phyloP scores from a whole-genome alignment of 805 yeast species.

The Lachancea waltii region DNA sequence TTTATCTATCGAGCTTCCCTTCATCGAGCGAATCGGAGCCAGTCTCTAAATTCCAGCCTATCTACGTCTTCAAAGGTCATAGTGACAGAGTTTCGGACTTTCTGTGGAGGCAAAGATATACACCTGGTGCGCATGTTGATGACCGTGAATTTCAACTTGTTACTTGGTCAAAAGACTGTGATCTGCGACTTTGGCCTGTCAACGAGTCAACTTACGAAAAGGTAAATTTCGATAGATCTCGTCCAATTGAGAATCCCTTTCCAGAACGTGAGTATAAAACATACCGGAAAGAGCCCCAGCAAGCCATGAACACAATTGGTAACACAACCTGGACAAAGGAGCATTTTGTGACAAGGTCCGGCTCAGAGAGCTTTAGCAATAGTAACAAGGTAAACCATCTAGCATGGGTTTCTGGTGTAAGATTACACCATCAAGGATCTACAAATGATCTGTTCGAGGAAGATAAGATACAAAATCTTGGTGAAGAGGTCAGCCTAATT shows the following conservation, averaged over 20 bases:
- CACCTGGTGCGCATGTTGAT: slow-evolving; percentile 39
- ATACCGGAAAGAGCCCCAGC: slow-evolving; percentile 46
- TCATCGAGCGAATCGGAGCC: slow-evolving; percentile 18
- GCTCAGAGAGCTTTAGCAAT: slow-evolving; percentile 20
- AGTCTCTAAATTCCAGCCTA: slow-evolving; percentile 41
- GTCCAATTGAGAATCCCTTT: slow-evolving; percentile 33
- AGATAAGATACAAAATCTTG: slow-evolving; percentile 53
- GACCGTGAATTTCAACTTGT: slow-evolving; percentile 86
- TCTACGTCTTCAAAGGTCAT: slow-evolving; percentile 70
- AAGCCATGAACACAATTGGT: slow-evolving; percentile 18
- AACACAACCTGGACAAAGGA: slow-evolving; percentile 34
- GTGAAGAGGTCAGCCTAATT: slow-evolving; percentile 84
- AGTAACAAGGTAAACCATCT: slow-evolving; percentile 54
- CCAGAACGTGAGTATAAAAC: slow-evolving; percentile 42
- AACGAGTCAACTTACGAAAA: slow-evolving; percentile 42
- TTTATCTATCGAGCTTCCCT: slow-evolving; percentile 27
- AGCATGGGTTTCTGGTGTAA: slow-evolving; percentile 90
- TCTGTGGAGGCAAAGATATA: slow-evolving; percentile 69
- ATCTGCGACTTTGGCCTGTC: slow-evolving; percentile 75
- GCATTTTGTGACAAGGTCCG: slow-evolving; percentile 36
- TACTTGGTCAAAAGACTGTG: slow-evolving; percentile 90
- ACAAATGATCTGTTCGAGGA: slow-evolving; percentile 35
- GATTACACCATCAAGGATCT: slow-evolving; percentile 41
- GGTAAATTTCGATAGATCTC: slow-evolving; percentile 38
- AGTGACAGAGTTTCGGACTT: slow-evolving; percentile 81